Evolutionary conservation across 2,329 filamentous ascomycete genomes (phyloP).

Genomic region (Fusarium multiceps): DNA sequence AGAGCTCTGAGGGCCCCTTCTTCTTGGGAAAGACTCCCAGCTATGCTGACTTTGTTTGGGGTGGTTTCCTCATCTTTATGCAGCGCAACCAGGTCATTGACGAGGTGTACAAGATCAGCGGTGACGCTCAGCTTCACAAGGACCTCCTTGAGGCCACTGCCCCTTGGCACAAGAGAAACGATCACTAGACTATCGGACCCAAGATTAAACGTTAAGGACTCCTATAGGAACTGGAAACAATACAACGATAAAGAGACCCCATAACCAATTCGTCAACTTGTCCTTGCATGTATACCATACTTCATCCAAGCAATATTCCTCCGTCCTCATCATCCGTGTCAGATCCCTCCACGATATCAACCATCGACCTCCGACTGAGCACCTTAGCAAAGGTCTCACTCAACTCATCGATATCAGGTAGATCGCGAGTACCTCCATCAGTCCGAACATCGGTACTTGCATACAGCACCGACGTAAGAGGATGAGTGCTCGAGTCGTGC

Average conservation of each 20-base stretch:
- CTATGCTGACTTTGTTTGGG: constrained; percentile 70
- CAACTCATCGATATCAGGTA: constrained; percentile 30
- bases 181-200: constrained; percentile 44
- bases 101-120: constrained; percentile 51
- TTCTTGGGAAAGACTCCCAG: constrained; percentile 66
- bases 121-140: constrained; percentile 54
- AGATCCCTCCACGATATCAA: neutral
- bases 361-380: constrained; percentile 12
- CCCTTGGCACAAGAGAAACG: constrained; percentile 55
- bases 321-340: constrained; percentile 38
- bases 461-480: constrained; percentile 15
- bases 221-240: neutral
- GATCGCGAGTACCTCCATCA: constrained; percentile 13
- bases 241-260: neutral
- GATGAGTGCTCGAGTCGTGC: constrained; percentile 50
- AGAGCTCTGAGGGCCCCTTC: constrained; percentile 68
- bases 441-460: constrained; percentile 21
- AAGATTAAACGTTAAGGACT: neutral
- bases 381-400: constrained; percentile 13
- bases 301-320: neutral
- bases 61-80: constrained; percentile 58
- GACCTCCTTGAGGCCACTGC: constrained; percentile 54
- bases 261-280: neutral
- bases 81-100: constrained; percentile 50
- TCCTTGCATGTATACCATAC: too few relatives aligned